Evolutionary conservation across 1,139 yeast species (phyloP), one percentile per base, ranked within the genome.

Genomic region (Pichia sp.): DNA sequence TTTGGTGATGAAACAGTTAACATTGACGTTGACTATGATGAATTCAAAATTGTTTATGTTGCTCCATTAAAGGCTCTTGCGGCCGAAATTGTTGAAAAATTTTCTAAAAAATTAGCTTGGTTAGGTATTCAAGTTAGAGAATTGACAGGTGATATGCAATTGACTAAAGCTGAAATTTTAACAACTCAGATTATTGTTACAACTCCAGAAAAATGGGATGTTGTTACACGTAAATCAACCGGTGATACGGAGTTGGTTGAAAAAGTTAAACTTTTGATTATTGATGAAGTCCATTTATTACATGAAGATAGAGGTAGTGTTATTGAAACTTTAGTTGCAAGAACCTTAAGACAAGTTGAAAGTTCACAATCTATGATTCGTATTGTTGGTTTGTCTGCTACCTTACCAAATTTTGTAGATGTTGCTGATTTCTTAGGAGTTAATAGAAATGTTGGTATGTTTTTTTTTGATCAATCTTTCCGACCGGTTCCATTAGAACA

Each of bases 161-260:
- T 94, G 46, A 86, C 96, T 0, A 79, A 83, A 58, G 78, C 82
- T 11, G 97, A 92, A 65, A 88, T 92, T 37, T 67, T 81, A 61
- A 77, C 79, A 1, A 92, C 97, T 1, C 98, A 92, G 64, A 76
- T 92, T 40, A 86, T 92, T 58, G 97, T 92, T 7, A 92, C 97
- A 0, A 92, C 98, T 0, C 98, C 98, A 0, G 98, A 92, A 65
- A 92, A 92, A 67, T 92, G 99, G 99, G 99, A 92, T 71, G 97
- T 92, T 9, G 97, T 92, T 1, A 92, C 98, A 0, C 77, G 98
- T 64, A 92, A 92, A 61, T 73, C 78, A 0, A 73, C 66, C 53
- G 92, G 97, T 49, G 97, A 89, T 62, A 83, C 81, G 45, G 96
- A 90, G 54, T 69, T 92, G 39, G 94, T 88, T 3, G 79, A 86